Base-by-base conservation (phyloP, 2,329 filamentous ascomycete genomes). In the Madurella mycetomatis region DNA sequence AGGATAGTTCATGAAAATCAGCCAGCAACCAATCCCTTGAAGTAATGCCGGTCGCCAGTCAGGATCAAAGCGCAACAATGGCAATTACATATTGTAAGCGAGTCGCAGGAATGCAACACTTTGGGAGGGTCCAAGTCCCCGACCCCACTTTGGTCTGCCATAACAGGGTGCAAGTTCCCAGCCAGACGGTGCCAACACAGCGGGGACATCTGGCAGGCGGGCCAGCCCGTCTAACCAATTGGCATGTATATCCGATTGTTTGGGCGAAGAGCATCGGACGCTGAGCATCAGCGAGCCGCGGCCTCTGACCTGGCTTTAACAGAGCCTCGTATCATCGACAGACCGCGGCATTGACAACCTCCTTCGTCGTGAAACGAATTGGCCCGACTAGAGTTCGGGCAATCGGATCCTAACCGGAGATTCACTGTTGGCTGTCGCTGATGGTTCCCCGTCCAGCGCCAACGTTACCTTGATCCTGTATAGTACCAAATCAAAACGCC, bases 161-260 rank as follows among this genome's bases (percentile, higher is more conserved):
- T 9, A 32, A 25, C 49, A 32, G 32, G 49, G 46, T 40, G 30
- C 31, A 18, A 34, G 41, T 25, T 4, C 25, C 25, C 49, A 42
- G 44, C 30, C 48, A 48, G 41, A 17, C 31, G 48, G 51, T 47
- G 51, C 40, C 48, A 45, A 18, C 19, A 30, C 34, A 53, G 44
- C 45, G 51, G 43, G 25, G 25, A 25, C 25, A 13, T 43, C 40
- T 41, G 32, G 47, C 41, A 12, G 41, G 47, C 55, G 55, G 51
- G 30, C 41, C 37, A 51, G 51, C 55, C 51, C 51, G 51, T 41
- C 40, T 25, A 43, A 40, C 19, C 25, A 25, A 25, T 25, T 25
- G 25, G 25, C n/a, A n/a, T n/a, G 25, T 7, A 3, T 25, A 15
- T 43, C 17, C 41, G 47, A 50, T 25, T 25, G 25, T 47, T 34